A percentile compares a stretch with the other conserved stretches of the same genome.
These are phyloP conservation scores for Phytophthora megakarya DNA, from an alignment of 352 stramenopile genomes.

Conservation along the genomic window DNA sequence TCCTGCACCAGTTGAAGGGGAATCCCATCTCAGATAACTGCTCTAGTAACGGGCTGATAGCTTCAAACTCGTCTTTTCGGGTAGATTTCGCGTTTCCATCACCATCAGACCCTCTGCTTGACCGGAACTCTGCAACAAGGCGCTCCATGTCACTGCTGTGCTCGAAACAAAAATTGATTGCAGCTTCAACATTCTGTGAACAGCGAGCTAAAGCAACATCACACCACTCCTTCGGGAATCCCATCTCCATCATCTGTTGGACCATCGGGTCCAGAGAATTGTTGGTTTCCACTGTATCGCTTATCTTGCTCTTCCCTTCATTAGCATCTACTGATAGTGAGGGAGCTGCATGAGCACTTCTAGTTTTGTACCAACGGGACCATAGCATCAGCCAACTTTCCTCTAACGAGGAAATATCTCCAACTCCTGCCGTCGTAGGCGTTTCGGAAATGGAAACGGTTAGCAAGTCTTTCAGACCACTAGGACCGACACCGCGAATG, in stretches of 20 bases:
- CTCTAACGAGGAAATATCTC: conserved; percentile 76
- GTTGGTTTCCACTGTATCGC: conserved; percentile 30
- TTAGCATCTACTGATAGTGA: conserved; percentile 28
- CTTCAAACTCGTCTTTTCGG: conserved; percentile 59
- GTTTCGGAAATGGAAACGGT: conserved; percentile 75
- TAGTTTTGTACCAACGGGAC: conserved; percentile 74
- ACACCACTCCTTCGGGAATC: conserved; percentile 92
- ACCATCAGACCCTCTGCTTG: conserved; percentile 41
- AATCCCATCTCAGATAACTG: conserved; percentile 94
- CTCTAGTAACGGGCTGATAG: conserved; percentile 77
- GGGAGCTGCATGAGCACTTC: conserved; percentile 50
- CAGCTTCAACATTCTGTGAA: conserved; percentile 89
- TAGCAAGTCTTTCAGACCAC: conserved; percentile 69
- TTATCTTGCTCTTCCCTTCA: conserved; percentile 37
- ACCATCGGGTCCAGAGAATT: conserved; percentile 69
- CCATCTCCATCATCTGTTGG: conserved; percentile 95
- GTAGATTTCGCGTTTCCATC: conserved; percentile 28
- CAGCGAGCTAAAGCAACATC: conserved; percentile 87
- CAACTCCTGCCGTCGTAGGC: conserved; percentile 62
- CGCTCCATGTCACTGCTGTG: conserved; percentile 92
- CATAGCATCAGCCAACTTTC: conserved; percentile 83
- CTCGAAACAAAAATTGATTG: conserved; percentile 94
- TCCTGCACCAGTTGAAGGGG: conserved; percentile 92
- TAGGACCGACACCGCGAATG: conserved; percentile 57
- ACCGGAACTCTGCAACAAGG: conserved; percentile 80